Evolutionary conservation across 345 rosid species (phyloP), one percentile per base, ranked within the genome.

Genomic region (Gossypium thurberi): DNA sequence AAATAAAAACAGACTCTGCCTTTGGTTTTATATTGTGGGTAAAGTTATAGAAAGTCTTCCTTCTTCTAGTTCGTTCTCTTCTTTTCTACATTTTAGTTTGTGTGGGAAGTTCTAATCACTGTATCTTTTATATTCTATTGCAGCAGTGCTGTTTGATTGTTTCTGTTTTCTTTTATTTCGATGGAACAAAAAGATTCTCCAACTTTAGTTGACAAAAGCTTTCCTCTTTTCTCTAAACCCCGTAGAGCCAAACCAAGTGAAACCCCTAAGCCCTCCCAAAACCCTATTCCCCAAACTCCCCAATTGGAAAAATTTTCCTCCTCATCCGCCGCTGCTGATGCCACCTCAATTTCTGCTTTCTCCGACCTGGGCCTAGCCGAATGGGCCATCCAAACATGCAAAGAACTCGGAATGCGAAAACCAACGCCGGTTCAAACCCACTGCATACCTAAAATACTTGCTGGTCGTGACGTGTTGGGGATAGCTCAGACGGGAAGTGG

Each of bases 401-500:
- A 85, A 72, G 99, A 88, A 84, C 86, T 95, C 42, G 92, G 94
- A 2, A 89, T 95, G 94, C 85, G 79, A 69, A 77, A 74, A 21
- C 96, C 99, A 1, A 92, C 98, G 10, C 87, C 96, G 1, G 98
- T 92, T 18, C 99, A 95, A 69, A 72, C 85, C 57, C 94, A 92
- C 77, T 95, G 99, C 79, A 78, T 92, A 61, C 97, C 99, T 3
- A 85, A 85, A 77, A 91, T 89, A 46, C 78, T 92, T 1, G 85
- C 82, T 0, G 96, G 97, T 6, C 78, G 88, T 3, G 97, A 95
- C 82, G 96, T 92, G 44, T 61, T 95, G 8, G 97, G 98, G 1
- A 84, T 95, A 66, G 98, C 98, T 4, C 96, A 92, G 79, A 95
- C 99, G 0, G 97, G 98, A 3, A 88, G 94, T 65, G 98, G 98